Evolutionary conservation across 345 rosid genomes (phyloP).

Genomic region (Citrus mangshanensis): DNA sequence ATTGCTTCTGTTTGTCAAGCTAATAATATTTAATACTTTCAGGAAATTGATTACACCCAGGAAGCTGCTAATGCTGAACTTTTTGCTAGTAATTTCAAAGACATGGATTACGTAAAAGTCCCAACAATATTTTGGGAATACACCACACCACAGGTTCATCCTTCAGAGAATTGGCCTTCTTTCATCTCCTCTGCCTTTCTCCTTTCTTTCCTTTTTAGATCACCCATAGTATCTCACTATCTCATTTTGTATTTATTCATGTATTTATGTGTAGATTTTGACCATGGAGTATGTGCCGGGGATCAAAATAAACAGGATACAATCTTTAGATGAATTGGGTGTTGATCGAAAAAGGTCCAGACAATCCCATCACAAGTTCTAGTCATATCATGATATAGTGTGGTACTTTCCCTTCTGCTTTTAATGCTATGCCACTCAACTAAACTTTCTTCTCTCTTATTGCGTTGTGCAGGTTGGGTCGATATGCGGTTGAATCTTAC

Average conservation of each 20-base stretch:
- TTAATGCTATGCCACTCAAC: slow-evolving; percentile 1
- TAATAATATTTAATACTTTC: slow-evolving; percentile 21
- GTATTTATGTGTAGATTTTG: slow-evolving; percentile 53
- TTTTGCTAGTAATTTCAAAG: slow-evolving; percentile 86
- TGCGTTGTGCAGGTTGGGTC: slow-evolving; percentile 61
- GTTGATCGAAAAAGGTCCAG: slow-evolving; percentile 87
- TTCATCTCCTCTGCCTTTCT: background rate
- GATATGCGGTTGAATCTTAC: slow-evolving; percentile 98
- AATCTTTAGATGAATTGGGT: slow-evolving; percentile 87
- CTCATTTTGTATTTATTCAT: slow-evolving; percentile 4
- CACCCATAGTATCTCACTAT: background rate
- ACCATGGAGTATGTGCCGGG: slow-evolving; percentile 99
- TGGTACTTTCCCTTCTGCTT: background rate
- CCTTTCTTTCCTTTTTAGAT: background rate
- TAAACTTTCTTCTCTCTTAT: slow-evolving; percentile 4
- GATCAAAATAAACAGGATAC: slow-evolving; percentile 87
- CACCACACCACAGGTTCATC: slow-evolving; percentile 86
- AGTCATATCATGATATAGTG: slow-evolving; percentile 3
- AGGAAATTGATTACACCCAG: slow-evolving; percentile 98
- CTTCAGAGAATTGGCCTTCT: background rate
- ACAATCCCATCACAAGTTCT: slow-evolving; percentile 3
- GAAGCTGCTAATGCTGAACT: slow-evolving; percentile 94
- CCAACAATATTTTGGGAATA: slow-evolving; percentile 77
- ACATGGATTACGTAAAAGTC: slow-evolving; percentile 83
- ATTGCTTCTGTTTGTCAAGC: slow-evolving; percentile 3